Evolutionary conservation across 352 stramenopile genomes (phyloP).

Genomic region (Phytophthora sp.): DNA sequence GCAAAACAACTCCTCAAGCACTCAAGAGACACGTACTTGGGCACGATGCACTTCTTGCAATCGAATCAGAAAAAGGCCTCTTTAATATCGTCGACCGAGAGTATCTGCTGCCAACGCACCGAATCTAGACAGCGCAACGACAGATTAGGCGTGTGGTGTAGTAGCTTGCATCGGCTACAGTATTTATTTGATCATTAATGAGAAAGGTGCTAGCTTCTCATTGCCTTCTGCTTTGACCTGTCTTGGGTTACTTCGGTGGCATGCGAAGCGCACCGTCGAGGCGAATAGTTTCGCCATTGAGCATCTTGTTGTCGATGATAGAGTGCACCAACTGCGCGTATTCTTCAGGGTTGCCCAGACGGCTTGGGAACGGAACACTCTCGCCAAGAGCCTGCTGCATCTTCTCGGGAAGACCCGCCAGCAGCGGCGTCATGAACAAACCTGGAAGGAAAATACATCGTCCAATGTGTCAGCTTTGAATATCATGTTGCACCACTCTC

Average conservation of each 20-base stretch:
- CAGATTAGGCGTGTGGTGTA: background rate
- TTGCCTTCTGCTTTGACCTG: constrained; percentile 1
- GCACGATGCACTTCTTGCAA: constrained; percentile 28
- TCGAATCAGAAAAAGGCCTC: constrained; percentile 67
- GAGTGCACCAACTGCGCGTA: constrained; percentile 94
- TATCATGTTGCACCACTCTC: background rate
- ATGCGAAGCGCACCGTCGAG: constrained; percentile 98
- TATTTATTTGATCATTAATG: constrained; percentile 36
- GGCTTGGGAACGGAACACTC: constrained; percentile 95
- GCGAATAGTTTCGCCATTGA: constrained; percentile 98
- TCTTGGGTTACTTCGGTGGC: constrained; percentile 83
- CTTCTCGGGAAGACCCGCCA: constrained; percentile 95
- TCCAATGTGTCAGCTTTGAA: background rate
- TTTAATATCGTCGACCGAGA: constrained; percentile 54
- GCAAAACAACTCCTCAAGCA: constrained; percentile 47
- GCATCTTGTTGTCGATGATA: constrained; percentile 98
- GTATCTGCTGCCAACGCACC: constrained; percentile 53
- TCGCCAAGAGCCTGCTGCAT: constrained; percentile 93
- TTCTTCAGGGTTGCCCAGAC: constrained; percentile 95
- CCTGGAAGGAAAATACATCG: constrained; percentile 40
- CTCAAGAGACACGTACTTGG: constrained; percentile 59
- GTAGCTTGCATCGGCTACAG: constrained; percentile 5
- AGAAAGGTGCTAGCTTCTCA: background rate
- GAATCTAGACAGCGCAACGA: constrained; percentile 34
- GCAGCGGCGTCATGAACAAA: constrained; percentile 96